Evolutionary conservation across 2,329 filamentous ascomycete genomes (phyloP).

Genomic region (Aspergillus sclerotialis): DNA sequence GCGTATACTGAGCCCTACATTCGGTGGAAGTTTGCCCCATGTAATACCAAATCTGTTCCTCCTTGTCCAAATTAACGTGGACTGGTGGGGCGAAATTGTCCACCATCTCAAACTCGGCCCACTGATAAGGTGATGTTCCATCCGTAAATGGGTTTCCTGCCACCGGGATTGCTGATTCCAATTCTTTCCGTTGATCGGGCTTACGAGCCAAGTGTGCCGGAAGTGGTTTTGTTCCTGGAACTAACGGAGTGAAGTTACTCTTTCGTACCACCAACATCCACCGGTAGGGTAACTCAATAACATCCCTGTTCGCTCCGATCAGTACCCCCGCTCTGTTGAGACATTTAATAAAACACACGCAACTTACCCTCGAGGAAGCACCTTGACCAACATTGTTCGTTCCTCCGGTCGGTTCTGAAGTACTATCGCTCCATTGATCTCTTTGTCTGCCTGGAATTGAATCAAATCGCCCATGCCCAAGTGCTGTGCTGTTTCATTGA

Average conservation of each 20-base stretch:
- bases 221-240: conserved; percentile 40
- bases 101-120: conserved; percentile 71
- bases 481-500: conserved; percentile 60
- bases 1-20: conserved; percentile 82
- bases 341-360: not conserved
- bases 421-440: conserved; percentile 86
- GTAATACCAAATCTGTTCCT: conserved; percentile 81
- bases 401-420: conserved; percentile 75
- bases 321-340: conserved; percentile 7
- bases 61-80: conserved; percentile 64
- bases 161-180: conserved; percentile 55
- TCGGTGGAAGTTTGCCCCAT: conserved; percentile 81
- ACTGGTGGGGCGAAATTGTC: conserved; percentile 49
- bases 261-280: conserved; percentile 45
- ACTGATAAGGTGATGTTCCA: conserved; percentile 50
- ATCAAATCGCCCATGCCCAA: conserved; percentile 69
- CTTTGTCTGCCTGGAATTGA: conserved; percentile 76
- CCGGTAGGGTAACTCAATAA: conserved; percentile 57
- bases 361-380: conserved; percentile 75
- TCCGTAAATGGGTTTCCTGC: conserved; percentile 62
- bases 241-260: conserved; percentile 41
- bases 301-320: conserved; percentile 34
- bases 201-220: conserved; percentile 42
- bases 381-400: conserved; percentile 68
- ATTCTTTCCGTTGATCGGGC: conserved; percentile 48